Evolutionary conservation across 768 basidiomycete species (phyloP).

Genomic region (Kwoniella heveanensis): DNA sequence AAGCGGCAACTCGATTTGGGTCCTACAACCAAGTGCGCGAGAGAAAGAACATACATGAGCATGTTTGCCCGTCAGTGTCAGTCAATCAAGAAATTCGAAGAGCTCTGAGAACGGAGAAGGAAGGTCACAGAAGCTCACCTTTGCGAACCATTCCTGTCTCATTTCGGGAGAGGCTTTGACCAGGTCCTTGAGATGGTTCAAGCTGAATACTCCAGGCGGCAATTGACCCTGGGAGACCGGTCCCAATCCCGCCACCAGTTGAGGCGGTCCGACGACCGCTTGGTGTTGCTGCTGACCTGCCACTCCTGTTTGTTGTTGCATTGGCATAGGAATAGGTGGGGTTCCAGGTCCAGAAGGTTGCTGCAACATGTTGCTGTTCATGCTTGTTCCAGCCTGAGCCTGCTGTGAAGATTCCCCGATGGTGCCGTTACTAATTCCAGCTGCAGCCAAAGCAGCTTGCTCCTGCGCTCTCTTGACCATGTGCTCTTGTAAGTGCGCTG

Average conservation of each 20-base stretch:
- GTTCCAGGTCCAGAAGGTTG: not conserved
- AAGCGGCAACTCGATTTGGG: constrained; percentile 3
- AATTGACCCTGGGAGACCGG: constrained; percentile 5
- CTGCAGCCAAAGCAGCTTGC: not conserved
- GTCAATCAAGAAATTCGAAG: too few species aligned
- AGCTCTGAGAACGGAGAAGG: too few species aligned
- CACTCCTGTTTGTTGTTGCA: not conserved
- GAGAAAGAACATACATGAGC: not conserved
- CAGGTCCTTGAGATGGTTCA: constrained; percentile 9
- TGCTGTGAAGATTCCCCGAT: not conserved
- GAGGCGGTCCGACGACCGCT: not conserved
- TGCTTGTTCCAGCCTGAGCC: not conserved
- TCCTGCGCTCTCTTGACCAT: constrained; percentile 7
- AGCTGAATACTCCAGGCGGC: constrained; percentile 7
- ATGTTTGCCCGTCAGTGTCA: too few species aligned
- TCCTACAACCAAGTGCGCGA: constrained; percentile 6
- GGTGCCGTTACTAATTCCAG: not conserved
- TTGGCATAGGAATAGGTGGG: not conserved
- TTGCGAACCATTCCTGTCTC: constrained; percentile 13
- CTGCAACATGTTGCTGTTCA: too few species aligned
- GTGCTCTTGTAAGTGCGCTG: constrained; percentile 14
- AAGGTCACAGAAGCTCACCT: constrained; percentile 4
- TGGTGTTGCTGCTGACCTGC: not conserved
- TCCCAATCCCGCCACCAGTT: not conserved
- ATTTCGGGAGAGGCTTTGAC: constrained; percentile 1